phyloP scores from a whole-genome alignment of 2,329 filamentous ascomycete species.

The Botryotinia calthae region DNA sequence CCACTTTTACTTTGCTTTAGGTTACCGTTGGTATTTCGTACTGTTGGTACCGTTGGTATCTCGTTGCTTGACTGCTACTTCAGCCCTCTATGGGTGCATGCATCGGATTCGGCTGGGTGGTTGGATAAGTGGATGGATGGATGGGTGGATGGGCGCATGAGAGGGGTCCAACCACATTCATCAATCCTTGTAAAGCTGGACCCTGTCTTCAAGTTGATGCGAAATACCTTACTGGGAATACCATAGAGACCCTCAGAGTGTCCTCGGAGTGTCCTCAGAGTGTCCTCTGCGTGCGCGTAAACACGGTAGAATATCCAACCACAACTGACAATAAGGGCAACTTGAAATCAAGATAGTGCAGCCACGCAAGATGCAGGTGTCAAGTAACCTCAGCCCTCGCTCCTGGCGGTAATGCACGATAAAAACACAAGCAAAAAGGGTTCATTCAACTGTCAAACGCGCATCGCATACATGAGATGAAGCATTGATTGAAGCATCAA shows the following conservation, averaged over 20 bases:
- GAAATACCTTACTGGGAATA: neutral
- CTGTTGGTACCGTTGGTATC: neutral
- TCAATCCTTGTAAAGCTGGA: neutral
- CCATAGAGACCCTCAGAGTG: neutral
- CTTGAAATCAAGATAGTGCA: neutral
- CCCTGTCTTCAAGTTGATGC: neutral
- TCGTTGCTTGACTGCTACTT: neutral
- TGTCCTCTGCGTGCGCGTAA: neutral
- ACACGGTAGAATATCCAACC: neutral
- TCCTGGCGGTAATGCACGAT: neutral
- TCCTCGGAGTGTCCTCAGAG: neutral
- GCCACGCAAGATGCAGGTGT: neutral
- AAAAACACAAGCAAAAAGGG: neutral
- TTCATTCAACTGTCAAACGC: no score
- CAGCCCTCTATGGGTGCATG: constrained; percentile 4
- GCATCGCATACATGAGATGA: neutral
- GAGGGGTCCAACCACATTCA: neutral
- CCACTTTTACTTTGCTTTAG: neutral
- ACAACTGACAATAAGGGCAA: neutral
- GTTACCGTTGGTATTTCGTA: neutral
- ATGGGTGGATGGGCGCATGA: neutral
- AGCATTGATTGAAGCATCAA: neutral
- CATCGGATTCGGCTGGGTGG: neutral
- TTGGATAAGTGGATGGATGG: neutral
- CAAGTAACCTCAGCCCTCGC: neutral